Conservation (phyloP, 306 rosid species). For the Vigna nakashimae region DNA sequence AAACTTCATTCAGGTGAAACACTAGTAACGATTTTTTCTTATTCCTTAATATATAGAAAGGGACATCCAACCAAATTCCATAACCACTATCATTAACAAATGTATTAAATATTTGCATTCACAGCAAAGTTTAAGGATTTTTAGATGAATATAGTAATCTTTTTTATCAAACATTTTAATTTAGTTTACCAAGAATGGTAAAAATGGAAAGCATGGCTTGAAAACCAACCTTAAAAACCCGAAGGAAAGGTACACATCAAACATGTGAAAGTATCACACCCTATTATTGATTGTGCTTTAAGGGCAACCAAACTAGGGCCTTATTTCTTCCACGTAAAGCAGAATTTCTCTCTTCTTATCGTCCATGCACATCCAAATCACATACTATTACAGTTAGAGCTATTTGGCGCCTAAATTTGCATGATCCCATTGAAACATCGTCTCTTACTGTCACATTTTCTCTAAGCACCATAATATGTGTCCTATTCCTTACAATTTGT, state of each 20-base stretch:
- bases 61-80: not conserved
- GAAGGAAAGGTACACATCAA: conserved; percentile 47
- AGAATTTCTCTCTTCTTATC: conserved; percentile 35
- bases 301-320: conserved; percentile 68
- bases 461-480: conserved; percentile 39
- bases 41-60: not conserved
- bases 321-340: conserved; percentile 79
- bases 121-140: too few relatives aligned
- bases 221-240: conserved; percentile 11
- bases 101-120: not conserved
- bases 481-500: conserved; percentile 60
- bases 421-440: conserved; percentile 52
- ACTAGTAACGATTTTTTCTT: not conserved
- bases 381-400: conserved; percentile 37
- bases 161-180: too few relatives aligned
- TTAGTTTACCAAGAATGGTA: not conserved
- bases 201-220: not conserved
- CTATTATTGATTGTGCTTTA: conserved; percentile 72
- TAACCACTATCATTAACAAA: not conserved
- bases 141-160: too few relatives aligned
- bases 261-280: conserved; percentile 30
- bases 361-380: conserved; percentile 38
- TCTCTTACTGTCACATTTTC: conserved; percentile 51
- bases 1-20: too few relatives aligned
- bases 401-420: conserved; percentile 66